Percentiles rank a stretch among this genome's conserved stretches.
Conservation (phyloP, 331 rosid genomes). For the Acacia pycnantha region DNA sequence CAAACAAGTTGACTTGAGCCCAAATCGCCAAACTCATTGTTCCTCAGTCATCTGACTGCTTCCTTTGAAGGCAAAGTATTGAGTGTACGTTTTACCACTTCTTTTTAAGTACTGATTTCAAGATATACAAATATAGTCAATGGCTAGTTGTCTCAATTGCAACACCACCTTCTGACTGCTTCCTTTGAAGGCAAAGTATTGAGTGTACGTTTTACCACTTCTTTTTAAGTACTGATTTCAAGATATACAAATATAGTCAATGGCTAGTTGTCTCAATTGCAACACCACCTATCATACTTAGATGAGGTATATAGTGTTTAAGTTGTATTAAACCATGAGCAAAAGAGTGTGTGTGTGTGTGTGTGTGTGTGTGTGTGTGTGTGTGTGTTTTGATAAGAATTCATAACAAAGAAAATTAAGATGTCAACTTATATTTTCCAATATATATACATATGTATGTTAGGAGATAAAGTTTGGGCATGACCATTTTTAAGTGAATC, state of each 20-base stretch:
- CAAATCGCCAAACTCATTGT: background rate
- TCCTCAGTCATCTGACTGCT: background rate
- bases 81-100: rapidly evolving
- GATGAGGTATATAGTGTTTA: too few species aligned
- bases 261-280: too few species aligned
- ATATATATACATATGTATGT: too few species aligned
- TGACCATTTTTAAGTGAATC: background rate
- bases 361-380: too few species aligned
- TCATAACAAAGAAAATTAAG: background rate
- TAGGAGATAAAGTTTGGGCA: too few species aligned
- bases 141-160: too few species aligned
- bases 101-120: background rate
- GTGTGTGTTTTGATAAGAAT: background rate
- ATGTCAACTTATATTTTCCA: background rate
- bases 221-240: background rate
- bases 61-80: background rate
- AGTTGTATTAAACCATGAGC: too few species aligned
- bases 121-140: background rate
- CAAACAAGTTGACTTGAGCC: background rate
- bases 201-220: rapidly evolving
- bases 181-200: background rate
- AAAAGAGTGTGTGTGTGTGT: too few species aligned
- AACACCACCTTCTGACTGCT: background rate
- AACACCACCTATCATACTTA: too few species aligned
- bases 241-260: background rate